phyloP scores from a whole-genome alignment of 2,329 filamentous ascomycete genomes.

The Colletotrichum tamarilloi region DNA sequence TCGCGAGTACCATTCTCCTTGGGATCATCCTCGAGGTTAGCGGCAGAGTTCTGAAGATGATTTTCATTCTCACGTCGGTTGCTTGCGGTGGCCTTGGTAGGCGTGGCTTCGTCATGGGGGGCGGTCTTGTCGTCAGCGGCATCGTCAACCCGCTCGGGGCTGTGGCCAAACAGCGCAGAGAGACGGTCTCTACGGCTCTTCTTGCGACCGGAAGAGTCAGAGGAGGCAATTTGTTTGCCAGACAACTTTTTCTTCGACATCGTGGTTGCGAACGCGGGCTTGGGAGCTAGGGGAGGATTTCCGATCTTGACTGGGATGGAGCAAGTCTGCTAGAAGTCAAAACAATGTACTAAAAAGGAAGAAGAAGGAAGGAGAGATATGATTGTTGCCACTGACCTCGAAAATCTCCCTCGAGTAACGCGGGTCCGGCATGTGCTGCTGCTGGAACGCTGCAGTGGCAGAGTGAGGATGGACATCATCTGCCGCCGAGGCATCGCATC shows the following conservation, averaged over 20 bases:
- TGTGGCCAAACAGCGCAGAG: constrained; percentile 14
- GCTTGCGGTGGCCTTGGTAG: neutral
- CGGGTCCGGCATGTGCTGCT: neutral
- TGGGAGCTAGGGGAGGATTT: neutral
- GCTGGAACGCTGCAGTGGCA: neutral
- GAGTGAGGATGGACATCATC: neutral
- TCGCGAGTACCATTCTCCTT: neutral
- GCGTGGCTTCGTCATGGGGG: neutral
- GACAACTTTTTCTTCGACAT: constrained; percentile 6
- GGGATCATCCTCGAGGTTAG: neutral
- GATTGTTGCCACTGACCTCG: neutral
- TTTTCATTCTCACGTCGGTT: neutral
- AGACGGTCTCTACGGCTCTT: constrained; percentile 7
- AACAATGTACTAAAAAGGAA: neutral
- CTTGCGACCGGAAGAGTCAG: neutral
- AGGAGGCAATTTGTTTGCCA: neutral
- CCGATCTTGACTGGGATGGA: neutral
- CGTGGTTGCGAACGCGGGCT: neutral
- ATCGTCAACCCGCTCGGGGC: neutral
- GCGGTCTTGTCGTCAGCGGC: neutral
- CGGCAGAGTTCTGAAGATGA: neutral
- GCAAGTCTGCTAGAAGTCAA: neutral
- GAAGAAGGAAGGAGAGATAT: neutral
- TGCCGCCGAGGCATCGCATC: neutral
- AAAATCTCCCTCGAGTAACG: neutral